A percentile compares a stretch with the other conserved stretches of the same genome.
Conservation (phyloP, 768 basidiomycete species). For the Lactarius pseudohatsudake region DNA sequence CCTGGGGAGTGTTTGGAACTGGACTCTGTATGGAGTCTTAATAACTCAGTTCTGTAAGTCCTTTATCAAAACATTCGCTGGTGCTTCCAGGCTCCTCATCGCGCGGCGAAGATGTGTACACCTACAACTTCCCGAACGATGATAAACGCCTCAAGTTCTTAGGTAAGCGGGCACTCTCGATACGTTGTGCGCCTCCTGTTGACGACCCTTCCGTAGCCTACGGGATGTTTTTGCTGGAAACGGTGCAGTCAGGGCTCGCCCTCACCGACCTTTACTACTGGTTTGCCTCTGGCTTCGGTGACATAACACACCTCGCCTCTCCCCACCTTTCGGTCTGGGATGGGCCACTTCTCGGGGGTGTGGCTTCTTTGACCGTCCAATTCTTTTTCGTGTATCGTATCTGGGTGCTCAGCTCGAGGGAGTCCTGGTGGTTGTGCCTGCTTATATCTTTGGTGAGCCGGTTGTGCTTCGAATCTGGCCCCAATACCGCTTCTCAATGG, state of each 20-base stretch:
- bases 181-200: neutral
- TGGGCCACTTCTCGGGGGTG: neutral
- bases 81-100: neutral
- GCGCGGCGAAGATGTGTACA: slow-evolving; percentile 14
- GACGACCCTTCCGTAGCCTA: slow-evolving; percentile 2
- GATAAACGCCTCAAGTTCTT: slow-evolving; percentile 6
- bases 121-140: slow-evolving; percentile 17
- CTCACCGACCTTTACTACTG: slow-evolving; percentile 15
- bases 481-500: neutral
- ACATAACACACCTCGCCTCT: neutral
- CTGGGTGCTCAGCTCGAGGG: neutral
- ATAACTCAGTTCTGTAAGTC: slow-evolving; percentile 17
- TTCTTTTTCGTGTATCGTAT: neutral
- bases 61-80: neutral
- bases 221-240: slow-evolving; percentile 11
- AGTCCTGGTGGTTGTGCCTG: neutral
- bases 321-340: neutral
- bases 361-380: neutral
- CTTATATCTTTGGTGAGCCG: neutral
- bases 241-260: slow-evolving; percentile 10
- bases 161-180: neutral
- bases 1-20: slow-evolving; percentile 20
- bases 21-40: slow-evolving; percentile 14
- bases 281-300: slow-evolving; percentile 26
- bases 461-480: neutral